phyloP scores from a whole-genome alignment of 1,284 basidiomycete genomes.

The Pholiota adiposa region DNA sequence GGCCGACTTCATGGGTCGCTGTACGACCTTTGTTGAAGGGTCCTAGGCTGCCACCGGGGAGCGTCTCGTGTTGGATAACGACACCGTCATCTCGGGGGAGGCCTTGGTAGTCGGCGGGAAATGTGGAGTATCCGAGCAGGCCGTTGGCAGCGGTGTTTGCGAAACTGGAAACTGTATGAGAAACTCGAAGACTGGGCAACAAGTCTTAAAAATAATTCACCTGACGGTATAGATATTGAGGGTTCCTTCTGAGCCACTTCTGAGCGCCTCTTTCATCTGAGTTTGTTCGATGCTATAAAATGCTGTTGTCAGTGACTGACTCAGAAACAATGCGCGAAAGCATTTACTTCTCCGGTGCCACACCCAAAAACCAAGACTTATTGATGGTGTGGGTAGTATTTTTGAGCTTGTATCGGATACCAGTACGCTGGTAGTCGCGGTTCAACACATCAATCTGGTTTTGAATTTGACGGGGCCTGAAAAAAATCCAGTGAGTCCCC shows the following conservation, averaged over 20 bases:
- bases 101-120: slow-evolving; percentile 38
- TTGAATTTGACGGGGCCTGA: slow-evolving; percentile 17
- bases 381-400: slow-evolving; percentile 14
- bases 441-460: slow-evolving; percentile 22
- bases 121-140: slow-evolving; percentile 40
- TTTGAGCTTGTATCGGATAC: slow-evolving; percentile 17
- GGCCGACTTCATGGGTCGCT: slow-evolving; percentile 44
- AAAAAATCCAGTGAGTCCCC: background rate
- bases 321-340: background rate
- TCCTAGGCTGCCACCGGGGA: slow-evolving; percentile 41
- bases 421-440: slow-evolving; percentile 18
- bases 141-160: slow-evolving; percentile 6
- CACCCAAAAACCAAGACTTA: slow-evolving; percentile 21
- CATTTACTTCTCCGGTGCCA: slow-evolving; percentile 12
- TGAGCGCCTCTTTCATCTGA: slow-evolving; percentile 17
- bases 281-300: slow-evolving; percentile 9
- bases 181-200: background rate
- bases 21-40: slow-evolving; percentile 42
- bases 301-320: background rate
- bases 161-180: background rate
- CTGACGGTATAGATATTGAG: slow-evolving; percentile 29
- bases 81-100: slow-evolving; percentile 42
- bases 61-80: slow-evolving; percentile 40
- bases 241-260: slow-evolving; percentile 15
- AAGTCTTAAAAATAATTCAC: slow-evolving; percentile 6